Percentiles rank a stretch among this genome's conserved stretches.
Conservation (phyloP, 768 basidiomycete genomes). For the Chalciporus chontae region DNA sequence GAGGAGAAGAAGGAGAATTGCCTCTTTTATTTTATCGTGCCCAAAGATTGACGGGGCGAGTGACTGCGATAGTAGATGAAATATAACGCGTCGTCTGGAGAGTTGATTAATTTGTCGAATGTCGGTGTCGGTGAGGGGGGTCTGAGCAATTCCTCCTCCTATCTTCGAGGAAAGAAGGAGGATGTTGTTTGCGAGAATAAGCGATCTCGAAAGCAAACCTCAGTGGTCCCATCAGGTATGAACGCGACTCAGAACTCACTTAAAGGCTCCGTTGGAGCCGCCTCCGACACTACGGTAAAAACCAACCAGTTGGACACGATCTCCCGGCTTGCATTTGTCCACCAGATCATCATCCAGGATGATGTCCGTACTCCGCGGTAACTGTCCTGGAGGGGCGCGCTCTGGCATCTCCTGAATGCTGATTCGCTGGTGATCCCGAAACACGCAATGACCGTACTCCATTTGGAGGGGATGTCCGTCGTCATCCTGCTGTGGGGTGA, state of each 20-base stretch:
- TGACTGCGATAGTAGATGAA: slow-evolving; percentile 85
- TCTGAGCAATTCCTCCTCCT: slow-evolving; percentile 92
- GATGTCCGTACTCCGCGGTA: slow-evolving; percentile 94
- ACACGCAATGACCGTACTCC: slow-evolving; percentile 89
- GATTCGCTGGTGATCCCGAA: slow-evolving; percentile 95
- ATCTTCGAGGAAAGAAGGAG: slow-evolving; percentile 92
- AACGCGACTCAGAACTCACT: slow-evolving; percentile 46
- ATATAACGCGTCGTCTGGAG: slow-evolving; percentile 82
- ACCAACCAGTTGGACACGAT: slow-evolving; percentile 95
- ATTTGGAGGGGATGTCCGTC: slow-evolving; percentile 84
- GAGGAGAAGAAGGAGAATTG: slow-evolving; percentile 87
- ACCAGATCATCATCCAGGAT: slow-evolving; percentile 96
- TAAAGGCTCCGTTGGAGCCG: slow-evolving; percentile 89
- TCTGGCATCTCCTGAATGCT: slow-evolving; percentile 99
- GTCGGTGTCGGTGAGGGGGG: slow-evolving; percentile 87
- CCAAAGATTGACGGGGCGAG: slow-evolving; percentile 98
- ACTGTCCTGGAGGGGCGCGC: slow-evolving; percentile 93
- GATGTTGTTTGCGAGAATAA: slow-evolving; percentile 93
- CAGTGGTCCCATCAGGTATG: slow-evolving; percentile 8
- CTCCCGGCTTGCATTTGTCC: slow-evolving; percentile 96
- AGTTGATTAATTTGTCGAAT: slow-evolving; percentile 96
- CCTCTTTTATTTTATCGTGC: slow-evolving; percentile 93
- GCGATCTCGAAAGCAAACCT: slow-evolving; percentile 53
- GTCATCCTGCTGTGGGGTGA: slow-evolving; percentile 90
- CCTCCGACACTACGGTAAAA: slow-evolving; percentile 93